Evolutionary conservation across 805 yeast genomes (phyloP), one percentile per base, ranked within the genome.

Genomic region (Suhomyces faveliae): DNA sequence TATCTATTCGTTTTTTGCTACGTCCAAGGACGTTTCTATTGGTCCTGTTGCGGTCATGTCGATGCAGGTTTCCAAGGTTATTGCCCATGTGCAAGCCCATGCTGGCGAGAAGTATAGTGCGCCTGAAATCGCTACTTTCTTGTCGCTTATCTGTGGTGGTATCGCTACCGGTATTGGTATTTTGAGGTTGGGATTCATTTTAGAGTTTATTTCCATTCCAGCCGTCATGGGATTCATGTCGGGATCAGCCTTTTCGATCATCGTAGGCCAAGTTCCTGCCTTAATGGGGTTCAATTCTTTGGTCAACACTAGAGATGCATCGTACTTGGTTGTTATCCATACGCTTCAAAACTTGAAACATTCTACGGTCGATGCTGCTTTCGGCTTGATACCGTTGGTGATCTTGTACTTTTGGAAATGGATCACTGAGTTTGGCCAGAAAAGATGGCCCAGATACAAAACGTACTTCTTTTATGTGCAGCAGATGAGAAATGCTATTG

Each of bases 11-110:
- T 79, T 91, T 59, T 91, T 91, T 68, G 97, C 97, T 11, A 91
- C 97, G 11, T 87, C 96, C 20, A 91, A 91, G 67, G 97, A 91
- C 74, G 96, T 91, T 33, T 86, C 95, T 51, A 90, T 91, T 58
- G 97, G 97, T 22, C 97, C 97, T 9, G 97, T 91, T 30, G 97
- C 97, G 10, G 97, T 91, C 48, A 90, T 91, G 96, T 87, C 96
- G 12, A 66, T 82, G 54, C 91, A 89, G 64, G 89, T 88, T 29
- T 84, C 91, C 43, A 87, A 85, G 63, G 89, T 88, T 47, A 76
- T 91, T 47, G 76, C 81, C 22, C 72, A 74, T 43, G 94, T 90
- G 9, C 79, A 80, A 51, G 56, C 33, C 2, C 54, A 63, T 45
- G 55, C 42, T 29, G 76, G 75, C 20, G 77, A 73, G 50, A 73